These are phyloP conservation scores for Backusella tarrabulga DNA, from an alignment of 192 early-diverging fungal genomes.

Conservation along the genomic window DNA sequence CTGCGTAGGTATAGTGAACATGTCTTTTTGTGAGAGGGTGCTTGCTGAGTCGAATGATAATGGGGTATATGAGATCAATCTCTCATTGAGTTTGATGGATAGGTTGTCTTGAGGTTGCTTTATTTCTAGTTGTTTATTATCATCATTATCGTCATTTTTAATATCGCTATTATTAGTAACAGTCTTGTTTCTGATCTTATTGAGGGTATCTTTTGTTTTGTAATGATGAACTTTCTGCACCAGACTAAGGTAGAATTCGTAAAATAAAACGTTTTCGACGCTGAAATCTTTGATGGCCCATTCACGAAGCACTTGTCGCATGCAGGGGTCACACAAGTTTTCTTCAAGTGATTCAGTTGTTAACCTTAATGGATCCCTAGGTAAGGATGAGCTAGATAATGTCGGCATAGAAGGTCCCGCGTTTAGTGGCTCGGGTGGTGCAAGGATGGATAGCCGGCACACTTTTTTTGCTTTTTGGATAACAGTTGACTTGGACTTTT, in stretches of 20 bases:
- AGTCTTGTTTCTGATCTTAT: background rate
- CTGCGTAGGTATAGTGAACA: background rate
- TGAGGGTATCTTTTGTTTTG: background rate
- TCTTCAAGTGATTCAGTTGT: constrained; percentile 9
- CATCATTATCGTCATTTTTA: too few species aligned
- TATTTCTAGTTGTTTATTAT: background rate
- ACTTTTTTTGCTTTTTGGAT: background rate
- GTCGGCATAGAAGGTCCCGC: background rate
- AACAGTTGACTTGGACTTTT: background rate
- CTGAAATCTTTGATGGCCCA: constrained; percentile 26
- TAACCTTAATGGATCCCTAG: background rate
- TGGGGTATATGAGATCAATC: background rate
- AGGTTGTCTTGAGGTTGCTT: background rate
- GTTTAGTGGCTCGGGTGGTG: background rate
- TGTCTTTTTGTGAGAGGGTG: background rate
- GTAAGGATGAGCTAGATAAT: background rate
- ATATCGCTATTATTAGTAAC: background rate
- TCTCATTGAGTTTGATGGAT: background rate
- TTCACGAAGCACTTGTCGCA: background rate
- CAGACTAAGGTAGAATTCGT: constrained; percentile 11
- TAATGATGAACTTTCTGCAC: background rate
- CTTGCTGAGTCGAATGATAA: background rate
- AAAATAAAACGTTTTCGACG: constrained; percentile 26
- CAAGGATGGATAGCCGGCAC: background rate
- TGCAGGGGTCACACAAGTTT: background rate